Evolutionary conservation across 371 early-diverging fungal species (phyloP).

Genomic region (Cokeromyces recurvatus): DNA sequence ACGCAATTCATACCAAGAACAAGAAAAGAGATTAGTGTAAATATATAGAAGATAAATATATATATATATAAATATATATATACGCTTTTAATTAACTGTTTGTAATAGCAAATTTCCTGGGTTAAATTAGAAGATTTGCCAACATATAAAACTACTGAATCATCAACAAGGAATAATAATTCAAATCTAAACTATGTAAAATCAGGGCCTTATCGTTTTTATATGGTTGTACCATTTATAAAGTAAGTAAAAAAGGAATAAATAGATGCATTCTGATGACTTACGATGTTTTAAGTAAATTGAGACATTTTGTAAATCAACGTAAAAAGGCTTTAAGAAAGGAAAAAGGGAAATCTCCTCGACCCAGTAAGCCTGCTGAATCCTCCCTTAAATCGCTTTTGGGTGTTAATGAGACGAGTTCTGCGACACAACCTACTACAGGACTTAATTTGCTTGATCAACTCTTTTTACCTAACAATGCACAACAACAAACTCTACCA

Average conservation of each 20-base stretch:
- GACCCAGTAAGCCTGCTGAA: conserved; percentile 3
- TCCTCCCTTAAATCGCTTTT: conserved; percentile 25
- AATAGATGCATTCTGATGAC: no score
- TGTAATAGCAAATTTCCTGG: conserved; percentile 42
- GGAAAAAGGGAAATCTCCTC: no score
- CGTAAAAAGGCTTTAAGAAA: conserved; percentile 24
- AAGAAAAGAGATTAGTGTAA: conserved; percentile 93
- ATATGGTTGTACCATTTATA: conserved; percentile 67
- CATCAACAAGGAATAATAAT: conserved; percentile 11
- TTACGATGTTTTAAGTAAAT: conserved; percentile 8
- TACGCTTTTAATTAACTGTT: no score
- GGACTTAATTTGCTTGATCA: conserved; percentile 7
- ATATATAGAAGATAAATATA: conserved; percentile 1
- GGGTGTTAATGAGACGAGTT: conserved; percentile 17
- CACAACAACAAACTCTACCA: conserved; percentile 6
- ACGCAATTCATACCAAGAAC: conserved; percentile 86
- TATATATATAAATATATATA: no score
- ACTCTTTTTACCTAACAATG: conserved; percentile 2
- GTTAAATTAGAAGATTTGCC: conserved; percentile 43
- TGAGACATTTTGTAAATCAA: conserved; percentile 27
- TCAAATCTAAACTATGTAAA: conserved; percentile 19
- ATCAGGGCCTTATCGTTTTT: conserved; percentile 42
- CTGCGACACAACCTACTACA: conserved; percentile 12
- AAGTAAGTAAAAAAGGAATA: conserved; percentile 33
- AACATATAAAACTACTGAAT: conserved; percentile 31